A percentile compares a stretch with the other conserved stretches of the same genome.
Conservation (phyloP, 306 rosid species). For the Vigna nakashimae region DNA sequence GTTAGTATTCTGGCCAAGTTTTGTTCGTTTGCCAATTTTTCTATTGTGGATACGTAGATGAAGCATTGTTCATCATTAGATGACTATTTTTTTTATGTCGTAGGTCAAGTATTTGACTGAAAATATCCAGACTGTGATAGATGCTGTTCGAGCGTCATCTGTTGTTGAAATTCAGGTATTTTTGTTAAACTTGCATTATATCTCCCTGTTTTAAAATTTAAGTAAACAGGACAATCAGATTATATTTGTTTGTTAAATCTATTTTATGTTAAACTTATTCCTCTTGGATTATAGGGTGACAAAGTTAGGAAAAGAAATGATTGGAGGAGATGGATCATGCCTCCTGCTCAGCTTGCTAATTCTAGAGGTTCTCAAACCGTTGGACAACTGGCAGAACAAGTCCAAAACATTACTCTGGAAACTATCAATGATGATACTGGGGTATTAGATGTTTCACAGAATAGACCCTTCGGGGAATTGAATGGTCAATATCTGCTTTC, state of each 20-base stretch:
- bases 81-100: constrained; percentile 11
- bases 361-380: constrained; percentile 44
- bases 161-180: constrained; percentile 87
- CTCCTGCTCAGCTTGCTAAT: constrained; percentile 48
- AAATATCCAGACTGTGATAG: constrained; percentile 67
- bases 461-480: constrained; percentile 40
- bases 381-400: constrained; percentile 57
- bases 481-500: constrained; percentile 49
- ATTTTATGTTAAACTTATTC: not conserved
- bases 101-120: constrained; percentile 78
- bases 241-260: not conserved
- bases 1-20: not conserved
- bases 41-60: not conserved
- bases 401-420: constrained; percentile 59
- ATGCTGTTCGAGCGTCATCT: constrained; percentile 69
- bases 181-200: constrained; percentile 21
- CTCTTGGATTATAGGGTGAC: constrained; percentile 66
- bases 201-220: not conserved
- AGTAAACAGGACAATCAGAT: not conserved
- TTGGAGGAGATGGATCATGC: constrained; percentile 78
- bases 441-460: constrained; percentile 46
- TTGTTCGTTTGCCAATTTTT: not conserved
- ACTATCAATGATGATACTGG: constrained; percentile 23
- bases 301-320: constrained; percentile 75
- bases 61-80: not conserved